Evolutionary conservation across 2,329 filamentous ascomycete species (phyloP).

Genomic region (Fulvia fulva): DNA sequence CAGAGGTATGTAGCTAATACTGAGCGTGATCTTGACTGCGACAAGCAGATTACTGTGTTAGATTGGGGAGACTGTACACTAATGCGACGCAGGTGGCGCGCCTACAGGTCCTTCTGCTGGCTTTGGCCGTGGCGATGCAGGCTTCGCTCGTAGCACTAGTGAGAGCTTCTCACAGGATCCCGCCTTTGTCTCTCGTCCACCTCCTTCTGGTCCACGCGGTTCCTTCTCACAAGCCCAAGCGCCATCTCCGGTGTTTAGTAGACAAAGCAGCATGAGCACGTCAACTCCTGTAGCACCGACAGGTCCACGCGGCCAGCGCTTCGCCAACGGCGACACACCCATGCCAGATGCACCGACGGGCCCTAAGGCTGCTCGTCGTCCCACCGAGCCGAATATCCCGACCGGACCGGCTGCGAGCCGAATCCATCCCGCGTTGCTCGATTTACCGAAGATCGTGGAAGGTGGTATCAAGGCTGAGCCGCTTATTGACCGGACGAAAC

Average conservation of each 20-base stretch:
- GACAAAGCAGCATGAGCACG: constrained; percentile 39
- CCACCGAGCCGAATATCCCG: constrained; percentile 16
- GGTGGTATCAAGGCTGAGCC: constrained; percentile 44
- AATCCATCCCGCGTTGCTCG: constrained; percentile 36
- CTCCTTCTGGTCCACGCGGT: constrained; percentile 33
- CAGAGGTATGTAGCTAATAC: constrained; percentile 20
- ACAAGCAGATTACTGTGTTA: background rate
- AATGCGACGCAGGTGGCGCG: constrained; percentile 1
- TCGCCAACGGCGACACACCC: constrained; percentile 31
- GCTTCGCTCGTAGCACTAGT: constrained; percentile 6
- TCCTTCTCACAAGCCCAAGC: constrained; percentile 21
- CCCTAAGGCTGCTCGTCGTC: constrained; percentile 24
- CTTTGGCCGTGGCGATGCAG: constrained; percentile 26
- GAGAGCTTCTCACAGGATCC: constrained; percentile 13
- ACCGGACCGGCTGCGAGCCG: constrained; percentile 10
- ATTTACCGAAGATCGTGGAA: constrained; percentile 42
- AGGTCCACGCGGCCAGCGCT: constrained; percentile 46
- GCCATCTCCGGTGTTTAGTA: constrained; percentile 29
- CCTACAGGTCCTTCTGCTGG: constrained; percentile 15
- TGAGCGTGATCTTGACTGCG: background rate
- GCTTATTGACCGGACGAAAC: constrained; percentile 40
- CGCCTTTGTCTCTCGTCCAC: constrained; percentile 13
- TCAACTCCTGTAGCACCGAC: constrained; percentile 37
- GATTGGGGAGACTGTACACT: background rate
- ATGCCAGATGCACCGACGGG: constrained; percentile 27